Base-by-base conservation (phyloP, 2,329 filamentous ascomycete genomes). In the Blumeria graminis region DNA sequence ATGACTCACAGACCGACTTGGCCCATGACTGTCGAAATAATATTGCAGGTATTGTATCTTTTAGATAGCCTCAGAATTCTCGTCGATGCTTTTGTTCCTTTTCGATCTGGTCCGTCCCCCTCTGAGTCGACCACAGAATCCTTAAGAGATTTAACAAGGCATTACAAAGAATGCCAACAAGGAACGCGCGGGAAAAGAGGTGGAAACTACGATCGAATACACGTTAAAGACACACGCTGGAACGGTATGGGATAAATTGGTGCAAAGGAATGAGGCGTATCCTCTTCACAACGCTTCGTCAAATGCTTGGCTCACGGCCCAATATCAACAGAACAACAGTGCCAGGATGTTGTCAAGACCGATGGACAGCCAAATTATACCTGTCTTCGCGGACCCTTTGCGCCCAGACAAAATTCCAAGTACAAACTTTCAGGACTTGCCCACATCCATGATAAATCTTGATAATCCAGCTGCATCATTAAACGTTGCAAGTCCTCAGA, bases 291-390 rank as follows among this genome's bases (percentile, higher is more conserved):
- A 22, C 28, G 51, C 34, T 3, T 16, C 39, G 9, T 54, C 33
- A 28, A 54, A 22, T 38, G 51, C 51, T 14, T 54, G 33, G 33
- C n/a, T 18, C 10, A 18, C 38, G 18, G 34, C 34, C 11, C n/a
- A 54, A 54, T 38, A 54, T 13, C 51, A 54, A 38, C 51, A 54
- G 39, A 54, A 54, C 28, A 38, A 22, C 14, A 54, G 22, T 34
- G n/a, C 51, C 11, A 6, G 39, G 28, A 14, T 54, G 28, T 22
- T 22, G 3, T 54, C n/a, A 9, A 35, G 34, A 35, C 51, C 14
- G 5, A 54, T 54, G 13, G 34, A 54, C n/a, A 6, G 51, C 18
- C 33, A 54, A 14, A 22, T 38, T 22, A 9, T 54, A 46, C n/a
- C 51, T 8, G 16, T 34, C 28, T 54, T 39, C 34, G 39, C 8